Percentiles rank a stretch among this genome's conserved stretches.
These are phyloP conservation scores for Suillus brevipes DNA, from an alignment of 768 basidiomycete species.

Conservation along the genomic window DNA sequence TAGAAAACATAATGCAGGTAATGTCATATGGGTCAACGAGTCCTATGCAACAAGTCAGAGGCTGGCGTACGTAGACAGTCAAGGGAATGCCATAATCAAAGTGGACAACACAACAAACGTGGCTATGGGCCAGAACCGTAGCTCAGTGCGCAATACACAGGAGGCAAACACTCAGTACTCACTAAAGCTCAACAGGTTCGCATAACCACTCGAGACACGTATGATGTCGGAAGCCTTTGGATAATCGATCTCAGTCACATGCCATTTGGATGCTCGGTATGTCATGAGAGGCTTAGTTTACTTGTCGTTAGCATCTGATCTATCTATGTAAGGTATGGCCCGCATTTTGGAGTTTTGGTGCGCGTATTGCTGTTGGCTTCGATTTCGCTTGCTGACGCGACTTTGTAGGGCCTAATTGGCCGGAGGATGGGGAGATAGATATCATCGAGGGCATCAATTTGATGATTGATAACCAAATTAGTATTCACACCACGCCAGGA, in stretches of 20 bases:
- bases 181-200: slow-evolving; percentile 37
- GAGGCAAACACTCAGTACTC: slow-evolving; percentile 10
- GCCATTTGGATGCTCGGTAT: slow-evolving; percentile 60
- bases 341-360: slow-evolving; percentile 34
- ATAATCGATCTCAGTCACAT: slow-evolving; percentile 47
- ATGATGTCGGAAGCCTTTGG: slow-evolving; percentile 46
- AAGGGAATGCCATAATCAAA: slow-evolving; percentile 66
- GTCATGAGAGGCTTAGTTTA: slow-evolving; percentile 17
- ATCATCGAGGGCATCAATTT: slow-evolving; percentile 63
- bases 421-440: slow-evolving; percentile 53
- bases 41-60: slow-evolving; percentile 45
- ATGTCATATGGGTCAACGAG: slow-evolving; percentile 59
- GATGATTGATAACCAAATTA: slow-evolving; percentile 52
- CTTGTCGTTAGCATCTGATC: slow-evolving; percentile 6
- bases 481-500: slow-evolving; percentile 49
- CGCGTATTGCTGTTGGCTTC: not conserved
- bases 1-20: slow-evolving; percentile 40
- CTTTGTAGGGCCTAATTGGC: slow-evolving; percentile 37
- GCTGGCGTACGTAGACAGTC: slow-evolving; percentile 59
- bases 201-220: slow-evolving; percentile 44
- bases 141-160: slow-evolving; percentile 46
- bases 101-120: slow-evolving; percentile 72
- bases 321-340: slow-evolving; percentile 27
- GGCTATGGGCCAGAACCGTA: slow-evolving; percentile 49
- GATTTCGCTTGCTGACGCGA: slow-evolving; percentile 1